phyloP scores from a whole-genome alignment of 2,329 filamentous ascomycete genomes.

The Xylariaceae sp. region DNA sequence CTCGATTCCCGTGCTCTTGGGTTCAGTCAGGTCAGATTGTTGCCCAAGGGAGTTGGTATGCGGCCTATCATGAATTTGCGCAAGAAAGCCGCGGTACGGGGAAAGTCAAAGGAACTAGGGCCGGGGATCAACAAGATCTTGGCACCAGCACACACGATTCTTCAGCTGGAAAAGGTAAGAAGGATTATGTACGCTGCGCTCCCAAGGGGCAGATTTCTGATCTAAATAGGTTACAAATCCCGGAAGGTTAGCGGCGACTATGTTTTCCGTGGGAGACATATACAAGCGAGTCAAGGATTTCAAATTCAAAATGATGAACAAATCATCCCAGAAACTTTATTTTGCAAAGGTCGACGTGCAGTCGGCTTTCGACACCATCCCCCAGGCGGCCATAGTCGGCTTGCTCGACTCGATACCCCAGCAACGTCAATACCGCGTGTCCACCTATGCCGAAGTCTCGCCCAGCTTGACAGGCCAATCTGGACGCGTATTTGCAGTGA shows the following conservation, averaged over 20 bases:
- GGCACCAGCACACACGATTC: slow-evolving; percentile 71
- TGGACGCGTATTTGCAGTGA: slow-evolving; percentile 34
- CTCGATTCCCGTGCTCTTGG: slow-evolving; percentile 69
- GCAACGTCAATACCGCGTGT: slow-evolving; percentile 68
- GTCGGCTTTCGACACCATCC: slow-evolving; percentile 93
- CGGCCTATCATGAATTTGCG: slow-evolving; percentile 88
- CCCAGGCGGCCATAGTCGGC: slow-evolving; percentile 71
- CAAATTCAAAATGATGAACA: slow-evolving; percentile 55
- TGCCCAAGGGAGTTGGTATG: slow-evolving; percentile 78
- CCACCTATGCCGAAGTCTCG: slow-evolving; percentile 72
- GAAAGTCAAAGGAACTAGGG: slow-evolving; percentile 42
- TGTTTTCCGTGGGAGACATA: slow-evolving; percentile 82
- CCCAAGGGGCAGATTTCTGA: slow-evolving; percentile 7
- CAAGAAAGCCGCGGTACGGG: slow-evolving; percentile 57
- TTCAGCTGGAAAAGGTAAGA: slow-evolving; percentile 76
- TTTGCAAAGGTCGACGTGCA: slow-evolving; percentile 93
- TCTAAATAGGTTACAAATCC: slow-evolving; percentile 50
- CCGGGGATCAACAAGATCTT: slow-evolving; percentile 59
- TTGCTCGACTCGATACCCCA: slow-evolving; percentile 63
- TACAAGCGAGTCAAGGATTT: slow-evolving; percentile 74
- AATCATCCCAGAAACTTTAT: slow-evolving; percentile 58
- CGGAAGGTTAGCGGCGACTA: slow-evolving; percentile 70
- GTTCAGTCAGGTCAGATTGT: slow-evolving; percentile 75
- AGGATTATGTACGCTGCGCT: not conserved
- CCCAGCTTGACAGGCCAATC: slow-evolving; percentile 44